phyloP scores from a whole-genome alignment of 176 grass and related monocot genomes.

The Avena atlantica region DNA sequence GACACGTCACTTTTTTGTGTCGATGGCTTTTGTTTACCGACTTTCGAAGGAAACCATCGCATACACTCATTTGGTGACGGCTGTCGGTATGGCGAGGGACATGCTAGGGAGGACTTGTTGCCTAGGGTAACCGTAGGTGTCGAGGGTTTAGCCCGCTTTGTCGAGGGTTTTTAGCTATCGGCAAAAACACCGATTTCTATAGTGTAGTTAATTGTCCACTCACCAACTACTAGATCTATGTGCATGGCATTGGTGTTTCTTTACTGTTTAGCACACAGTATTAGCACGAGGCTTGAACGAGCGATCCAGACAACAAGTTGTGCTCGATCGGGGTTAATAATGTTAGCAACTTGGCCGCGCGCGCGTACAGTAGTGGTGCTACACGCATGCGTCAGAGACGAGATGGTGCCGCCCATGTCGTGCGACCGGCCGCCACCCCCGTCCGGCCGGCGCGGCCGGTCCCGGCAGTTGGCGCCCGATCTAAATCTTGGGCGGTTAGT shows the following conservation, averaged over 20 bases:
- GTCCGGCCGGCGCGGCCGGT: slow-evolving; percentile 37
- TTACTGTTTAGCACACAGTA: neutral
- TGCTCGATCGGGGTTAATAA: neutral
- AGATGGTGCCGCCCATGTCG: slow-evolving; percentile 36
- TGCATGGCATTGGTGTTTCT: neutral
- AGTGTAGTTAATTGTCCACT: too few relatives aligned
- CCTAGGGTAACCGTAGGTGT: too few relatives aligned
- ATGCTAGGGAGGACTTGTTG: too few relatives aligned
- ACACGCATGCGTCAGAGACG: neutral
- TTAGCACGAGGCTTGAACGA: neutral
- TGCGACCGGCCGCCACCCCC: neutral
- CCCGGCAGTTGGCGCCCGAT: slow-evolving; percentile 5
- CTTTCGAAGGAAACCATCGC: too few relatives aligned
- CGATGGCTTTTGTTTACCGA: too few relatives aligned
- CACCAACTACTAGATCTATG: too few relatives aligned
- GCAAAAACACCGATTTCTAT: too few relatives aligned
- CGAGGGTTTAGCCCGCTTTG: too few relatives aligned
- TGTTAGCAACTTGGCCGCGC: neutral
- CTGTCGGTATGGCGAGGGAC: too few relatives aligned
- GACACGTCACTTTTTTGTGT: too few relatives aligned
- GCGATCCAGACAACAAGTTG: neutral
- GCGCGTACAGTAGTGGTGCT: neutral
- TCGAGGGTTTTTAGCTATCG: too few relatives aligned
- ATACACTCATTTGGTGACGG: too few relatives aligned
- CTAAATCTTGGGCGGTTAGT: slow-evolving; percentile 38